A percentile compares a stretch with the other conserved stretches of the same genome.
Evolutionary conservation across 2,329 filamentous ascomycete genomes (phyloP).

Genomic region (Colletotrichum melonis): DNA sequence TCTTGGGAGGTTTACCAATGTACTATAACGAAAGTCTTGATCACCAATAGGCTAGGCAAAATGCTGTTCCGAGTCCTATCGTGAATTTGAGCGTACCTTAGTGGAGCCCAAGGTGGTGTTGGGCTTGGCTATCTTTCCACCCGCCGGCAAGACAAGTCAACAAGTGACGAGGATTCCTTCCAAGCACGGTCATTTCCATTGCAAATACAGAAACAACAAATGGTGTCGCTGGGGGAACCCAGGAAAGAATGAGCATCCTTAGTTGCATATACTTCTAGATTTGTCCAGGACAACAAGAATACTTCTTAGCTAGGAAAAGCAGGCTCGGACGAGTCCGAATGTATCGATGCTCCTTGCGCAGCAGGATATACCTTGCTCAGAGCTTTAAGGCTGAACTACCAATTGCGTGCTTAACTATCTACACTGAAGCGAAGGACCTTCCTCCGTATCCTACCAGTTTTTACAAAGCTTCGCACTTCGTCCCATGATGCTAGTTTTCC

Average conservation of each 20-base stretch:
- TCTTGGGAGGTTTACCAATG: neutral
- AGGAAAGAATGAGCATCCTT: neutral
- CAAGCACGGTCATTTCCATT: neutral
- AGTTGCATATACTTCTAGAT: neutral
- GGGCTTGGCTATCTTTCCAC: neutral
- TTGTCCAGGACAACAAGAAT: neutral
- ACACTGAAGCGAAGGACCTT: neutral
- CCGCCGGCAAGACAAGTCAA: neutral
- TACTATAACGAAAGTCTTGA: neutral
- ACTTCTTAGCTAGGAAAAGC: neutral
- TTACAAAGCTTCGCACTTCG: neutral
- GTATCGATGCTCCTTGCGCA: neutral
- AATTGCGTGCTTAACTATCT: neutral
- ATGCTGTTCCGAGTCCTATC: no score
- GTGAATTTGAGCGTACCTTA: no score
- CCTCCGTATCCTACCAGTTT: neutral
- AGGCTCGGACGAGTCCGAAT: neutral
- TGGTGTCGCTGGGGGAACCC: neutral
- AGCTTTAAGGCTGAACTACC: neutral
- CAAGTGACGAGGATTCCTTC: neutral
- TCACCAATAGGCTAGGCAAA: neutral
- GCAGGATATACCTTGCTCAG: neutral
- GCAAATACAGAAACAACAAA: neutral
- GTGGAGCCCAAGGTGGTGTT: neutral
- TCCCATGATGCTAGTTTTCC: neutral